Evolutionary conservation across 2,329 filamentous ascomycete genomes (phyloP).

Genomic region (Sarocladiaceae sp.): DNA sequence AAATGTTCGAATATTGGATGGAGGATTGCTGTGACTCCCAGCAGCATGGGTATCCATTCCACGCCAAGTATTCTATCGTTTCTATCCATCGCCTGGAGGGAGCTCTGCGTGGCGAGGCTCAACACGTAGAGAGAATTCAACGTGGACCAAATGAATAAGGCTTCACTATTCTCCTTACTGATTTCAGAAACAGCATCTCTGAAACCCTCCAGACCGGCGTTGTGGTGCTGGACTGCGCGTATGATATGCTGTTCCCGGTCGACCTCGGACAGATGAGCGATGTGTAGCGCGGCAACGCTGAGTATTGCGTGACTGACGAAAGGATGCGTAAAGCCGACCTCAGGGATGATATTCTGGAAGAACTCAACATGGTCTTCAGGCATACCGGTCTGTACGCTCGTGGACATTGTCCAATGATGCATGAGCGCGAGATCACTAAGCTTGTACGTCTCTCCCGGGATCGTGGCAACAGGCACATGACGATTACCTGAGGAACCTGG

Average conservation of each 20-base stretch:
- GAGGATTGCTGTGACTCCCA: slow-evolving; percentile 15
- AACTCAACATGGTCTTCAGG: slow-evolving; percentile 1
- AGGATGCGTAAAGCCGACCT: slow-evolving; percentile 12
- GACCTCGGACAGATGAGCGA: slow-evolving; percentile 10
- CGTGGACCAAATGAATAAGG: slow-evolving; percentile 11
- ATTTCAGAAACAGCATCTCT: slow-evolving; percentile 3
- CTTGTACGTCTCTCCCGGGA: neutral
- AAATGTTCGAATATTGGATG: slow-evolving; percentile 11
- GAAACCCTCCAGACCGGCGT: slow-evolving; percentile 11
- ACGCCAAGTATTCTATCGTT: slow-evolving; percentile 14
- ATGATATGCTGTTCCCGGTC: neutral
- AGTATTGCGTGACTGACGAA: slow-evolving; percentile 15
- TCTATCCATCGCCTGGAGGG: neutral
- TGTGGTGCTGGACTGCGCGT: slow-evolving; percentile 13
- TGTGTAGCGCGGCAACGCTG: slow-evolving; percentile 14
- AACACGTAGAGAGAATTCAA: slow-evolving; percentile 13
- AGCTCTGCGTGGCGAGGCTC: slow-evolving; percentile 8
- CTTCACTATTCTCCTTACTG: slow-evolving; percentile 10
- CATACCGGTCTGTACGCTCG: slow-evolving; percentile 10
- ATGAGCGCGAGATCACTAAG: slow-evolving; percentile 13
- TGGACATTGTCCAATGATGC: slow-evolving; percentile 15
- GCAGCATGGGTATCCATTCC: slow-evolving; percentile 18
- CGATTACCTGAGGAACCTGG: neutral
- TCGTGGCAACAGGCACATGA: neutral
- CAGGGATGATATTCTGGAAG: slow-evolving; percentile 13